Evolutionary conservation across 345 rosid genomes (phyloP).

Genomic region (Lepidium aucheri): DNA sequence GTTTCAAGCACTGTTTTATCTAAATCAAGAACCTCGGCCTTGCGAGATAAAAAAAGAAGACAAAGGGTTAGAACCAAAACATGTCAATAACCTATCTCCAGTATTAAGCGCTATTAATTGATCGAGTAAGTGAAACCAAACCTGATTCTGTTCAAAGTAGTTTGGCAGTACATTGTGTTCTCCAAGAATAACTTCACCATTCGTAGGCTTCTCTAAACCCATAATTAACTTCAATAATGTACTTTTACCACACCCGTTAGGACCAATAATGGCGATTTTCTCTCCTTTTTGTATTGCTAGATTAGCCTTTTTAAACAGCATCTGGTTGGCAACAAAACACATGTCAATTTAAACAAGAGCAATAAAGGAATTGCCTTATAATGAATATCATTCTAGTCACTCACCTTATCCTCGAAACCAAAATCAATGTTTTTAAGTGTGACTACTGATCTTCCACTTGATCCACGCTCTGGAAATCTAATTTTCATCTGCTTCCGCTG

Average conservation of each 20-base stretch:
- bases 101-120: background rate
- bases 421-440: slow-evolving; percentile 61
- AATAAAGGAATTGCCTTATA: background rate
- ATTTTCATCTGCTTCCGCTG: slow-evolving; percentile 88
- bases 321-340: slow-evolving; percentile 32
- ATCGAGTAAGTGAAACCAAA: slow-evolving; percentile 3
- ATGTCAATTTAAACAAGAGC: background rate
- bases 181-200: slow-evolving; percentile 72
- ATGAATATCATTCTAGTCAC: slow-evolving; percentile 4
- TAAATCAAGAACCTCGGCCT: slow-evolving; percentile 96
- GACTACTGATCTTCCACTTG: slow-evolving; percentile 75
- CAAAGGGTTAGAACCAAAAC: background rate
- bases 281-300: slow-evolving; percentile 77
- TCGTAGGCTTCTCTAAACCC: slow-evolving; percentile 64
- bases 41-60: background rate
- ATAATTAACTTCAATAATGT: slow-evolving; percentile 77
- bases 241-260: slow-evolving; percentile 95
- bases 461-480: slow-evolving; percentile 91
- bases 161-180: slow-evolving; percentile 93
- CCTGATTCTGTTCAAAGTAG: slow-evolving; percentile 99
- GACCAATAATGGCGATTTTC: slow-evolving; percentile 85
- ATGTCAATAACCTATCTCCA: background rate
- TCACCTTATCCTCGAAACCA: slow-evolving; percentile 68
- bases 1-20: slow-evolving; percentile 84
- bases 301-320: slow-evolving; percentile 63